A percentile compares a stretch with the other conserved stretches of the same genome.
These are phyloP conservation scores for Dalechampia spathulata DNA, from an alignment of 441 rosid species.

Conservation along the genomic window DNA sequence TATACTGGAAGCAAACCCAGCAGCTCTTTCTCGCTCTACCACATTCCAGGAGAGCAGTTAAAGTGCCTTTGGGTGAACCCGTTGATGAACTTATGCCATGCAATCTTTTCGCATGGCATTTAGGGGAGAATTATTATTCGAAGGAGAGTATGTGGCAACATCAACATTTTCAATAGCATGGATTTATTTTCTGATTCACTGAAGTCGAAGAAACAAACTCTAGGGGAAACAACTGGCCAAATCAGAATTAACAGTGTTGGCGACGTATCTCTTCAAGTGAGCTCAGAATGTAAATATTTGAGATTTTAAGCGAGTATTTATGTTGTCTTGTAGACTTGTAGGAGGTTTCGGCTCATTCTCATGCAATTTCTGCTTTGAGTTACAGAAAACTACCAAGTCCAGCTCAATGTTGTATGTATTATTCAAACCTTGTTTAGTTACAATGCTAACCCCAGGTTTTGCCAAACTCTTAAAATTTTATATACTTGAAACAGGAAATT, in stretches of 20 bases:
- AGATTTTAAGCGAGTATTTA: constrained; percentile 12
- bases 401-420: constrained; percentile 1
- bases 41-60: constrained; percentile 54
- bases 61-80: background rate
- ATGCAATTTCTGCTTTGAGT: constrained; percentile 9
- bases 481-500: background rate
- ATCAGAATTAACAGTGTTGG: constrained; percentile 3
- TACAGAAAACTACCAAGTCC: constrained; percentile 11
- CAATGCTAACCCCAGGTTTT: constrained; percentile 15
- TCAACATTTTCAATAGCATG: background rate
- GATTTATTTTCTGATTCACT: background rate
- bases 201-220: too few relatives aligned
- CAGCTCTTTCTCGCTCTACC: constrained; percentile 52
- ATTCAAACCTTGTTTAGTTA: constrained; percentile 1
- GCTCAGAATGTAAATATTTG: constrained; percentile 32
- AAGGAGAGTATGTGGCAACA: background rate
- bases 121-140: background rate
- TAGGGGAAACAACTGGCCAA: constrained; percentile 3
- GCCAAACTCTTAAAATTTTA: background rate
- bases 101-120: constrained; percentile 4
- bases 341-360: constrained; percentile 11
- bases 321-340: constrained; percentile 11
- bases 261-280: constrained; percentile 5
- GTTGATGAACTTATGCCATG: background rate
- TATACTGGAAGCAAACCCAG: constrained; percentile 54